Evolutionary conservation across 345 rosid genomes (phyloP).

Genomic region (Odontarrhena argentea): DNA sequence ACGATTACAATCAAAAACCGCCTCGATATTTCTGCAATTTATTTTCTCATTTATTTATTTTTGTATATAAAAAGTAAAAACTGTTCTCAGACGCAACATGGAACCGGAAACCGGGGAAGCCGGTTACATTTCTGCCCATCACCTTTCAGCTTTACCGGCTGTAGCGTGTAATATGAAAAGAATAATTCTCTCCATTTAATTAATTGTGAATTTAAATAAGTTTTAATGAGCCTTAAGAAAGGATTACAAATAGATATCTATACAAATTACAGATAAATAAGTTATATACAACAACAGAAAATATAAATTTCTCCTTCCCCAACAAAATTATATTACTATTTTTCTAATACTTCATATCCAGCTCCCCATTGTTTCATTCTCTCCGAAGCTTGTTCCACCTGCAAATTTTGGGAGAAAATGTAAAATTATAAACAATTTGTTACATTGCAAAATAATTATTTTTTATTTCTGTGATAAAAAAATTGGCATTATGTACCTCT

Average conservation of each 20-base stretch:
- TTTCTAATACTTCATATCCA: conserved; percentile 41
- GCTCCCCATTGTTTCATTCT: conserved; percentile 70
- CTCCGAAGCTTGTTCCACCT: conserved; percentile 83
- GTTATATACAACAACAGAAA: conserved; percentile 16
- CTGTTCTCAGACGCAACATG: conserved; percentile 27
- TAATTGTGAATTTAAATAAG: too few species aligned
- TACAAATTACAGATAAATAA: conserved; percentile 8
- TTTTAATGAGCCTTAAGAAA: too few species aligned
- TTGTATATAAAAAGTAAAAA: not conserved
- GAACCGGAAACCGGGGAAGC: conserved; percentile 36
- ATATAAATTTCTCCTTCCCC: not conserved
- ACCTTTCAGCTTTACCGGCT: conserved; percentile 40
- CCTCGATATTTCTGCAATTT: conserved; percentile 14
- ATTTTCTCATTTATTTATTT: not conserved
- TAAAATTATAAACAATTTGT: not conserved
- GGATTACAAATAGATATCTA: not conserved
- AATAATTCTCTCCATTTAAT: not conserved
- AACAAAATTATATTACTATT: not conserved
- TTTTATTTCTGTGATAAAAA: not conserved
- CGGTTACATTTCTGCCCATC: conserved; percentile 27
- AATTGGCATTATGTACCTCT: conserved; percentile 49
- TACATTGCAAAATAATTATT: not conserved
- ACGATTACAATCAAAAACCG: conserved; percentile 12
- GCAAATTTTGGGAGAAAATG: not conserved
- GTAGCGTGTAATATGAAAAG: conserved; percentile 36